Percentiles rank a stretch among this genome's conserved stretches.
phyloP scores from a whole-genome alignment of 2,329 filamentous ascomycete species.

The Penicillium brasilianum region DNA sequence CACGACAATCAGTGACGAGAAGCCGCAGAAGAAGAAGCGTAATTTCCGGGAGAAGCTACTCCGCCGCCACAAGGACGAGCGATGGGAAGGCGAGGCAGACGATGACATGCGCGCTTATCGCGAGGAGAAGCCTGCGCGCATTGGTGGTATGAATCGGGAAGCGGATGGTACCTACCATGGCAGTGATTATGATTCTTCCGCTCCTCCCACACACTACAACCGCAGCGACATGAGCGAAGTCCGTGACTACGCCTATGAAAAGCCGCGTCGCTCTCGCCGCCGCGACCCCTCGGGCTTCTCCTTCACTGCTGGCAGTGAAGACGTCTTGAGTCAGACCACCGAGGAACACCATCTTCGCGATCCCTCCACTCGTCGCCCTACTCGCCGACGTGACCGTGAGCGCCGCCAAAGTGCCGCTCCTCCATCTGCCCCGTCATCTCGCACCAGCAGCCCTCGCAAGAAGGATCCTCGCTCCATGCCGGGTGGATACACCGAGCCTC shows the following conservation, averaged over 20 bases:
- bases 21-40: conserved; percentile 34
- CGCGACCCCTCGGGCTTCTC: conserved; percentile 51
- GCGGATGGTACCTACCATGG: conserved; percentile 84
- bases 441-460: conserved; percentile 45
- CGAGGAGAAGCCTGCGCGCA: conserved; percentile 80
- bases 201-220: conserved; percentile 60
- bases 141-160: conserved; percentile 85
- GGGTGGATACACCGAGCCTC: conserved; percentile 50
- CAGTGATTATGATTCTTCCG: conserved; percentile 69
- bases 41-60: conserved; percentile 48
- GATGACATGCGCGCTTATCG: conserved; percentile 81
- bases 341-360: conserved; percentile 43
- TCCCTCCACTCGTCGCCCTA: conserved; percentile 36
- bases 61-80: conserved; percentile 50
- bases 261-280: conserved; percentile 31
- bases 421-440: conserved; percentile 34
- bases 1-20: conserved; percentile 47
- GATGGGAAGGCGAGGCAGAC: conserved; percentile 66
- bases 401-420: conserved; percentile 32
- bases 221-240: conserved; percentile 55
- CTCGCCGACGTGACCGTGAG: conserved; percentile 40
- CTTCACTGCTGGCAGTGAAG: conserved; percentile 56
- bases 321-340: conserved; percentile 43
- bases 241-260: conserved; percentile 47
- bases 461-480: conserved; percentile 42